These are phyloP conservation scores for Berberis vulgaris DNA, from an alignment of 164 flowering plant species.

Conservation along the genomic window DNA sequence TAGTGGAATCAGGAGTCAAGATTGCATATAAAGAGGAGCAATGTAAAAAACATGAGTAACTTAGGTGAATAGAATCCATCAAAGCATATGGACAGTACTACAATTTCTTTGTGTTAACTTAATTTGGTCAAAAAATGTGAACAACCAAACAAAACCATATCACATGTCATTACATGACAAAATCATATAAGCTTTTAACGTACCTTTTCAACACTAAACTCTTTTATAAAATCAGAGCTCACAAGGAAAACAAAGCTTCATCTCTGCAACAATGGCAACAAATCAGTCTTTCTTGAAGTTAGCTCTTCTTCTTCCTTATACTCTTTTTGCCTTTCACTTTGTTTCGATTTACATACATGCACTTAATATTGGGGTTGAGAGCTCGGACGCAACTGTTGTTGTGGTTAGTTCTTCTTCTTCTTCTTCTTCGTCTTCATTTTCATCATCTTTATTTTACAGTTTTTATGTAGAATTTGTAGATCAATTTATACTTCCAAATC, in stretches of 20 bases:
- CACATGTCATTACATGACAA: constrained; percentile 36
- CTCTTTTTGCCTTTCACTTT: constrained; percentile 9
- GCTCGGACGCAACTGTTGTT: too few relatives aligned
- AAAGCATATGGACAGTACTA: neutral
- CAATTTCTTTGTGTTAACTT: neutral
- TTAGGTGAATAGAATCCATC: neutral
- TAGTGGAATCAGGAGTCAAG: too few relatives aligned
- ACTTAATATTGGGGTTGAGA: too few relatives aligned
- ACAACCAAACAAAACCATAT: constrained; percentile 15
- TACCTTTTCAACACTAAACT: constrained; percentile 1
- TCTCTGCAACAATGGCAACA: constrained; percentile 17
- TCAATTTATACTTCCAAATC: too few relatives aligned
- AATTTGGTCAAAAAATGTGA: constrained; percentile 4
- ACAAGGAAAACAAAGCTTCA: constrained; percentile 25
- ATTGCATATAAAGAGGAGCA: too few relatives aligned
- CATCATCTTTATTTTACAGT: too few relatives aligned
- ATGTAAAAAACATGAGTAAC: too few relatives aligned
- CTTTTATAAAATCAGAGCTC: constrained; percentile 18
- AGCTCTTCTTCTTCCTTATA: constrained; percentile 12
- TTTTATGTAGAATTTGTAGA: too few relatives aligned
- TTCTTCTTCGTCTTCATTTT: too few relatives aligned
- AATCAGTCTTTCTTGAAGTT: constrained; percentile 13
- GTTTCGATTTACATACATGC: neutral
- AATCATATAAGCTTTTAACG: neutral
- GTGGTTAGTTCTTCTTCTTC: too few relatives aligned